phyloP scores from a whole-genome alignment of 108 stramenopile species.

The Nitzschia putrida region DNA sequence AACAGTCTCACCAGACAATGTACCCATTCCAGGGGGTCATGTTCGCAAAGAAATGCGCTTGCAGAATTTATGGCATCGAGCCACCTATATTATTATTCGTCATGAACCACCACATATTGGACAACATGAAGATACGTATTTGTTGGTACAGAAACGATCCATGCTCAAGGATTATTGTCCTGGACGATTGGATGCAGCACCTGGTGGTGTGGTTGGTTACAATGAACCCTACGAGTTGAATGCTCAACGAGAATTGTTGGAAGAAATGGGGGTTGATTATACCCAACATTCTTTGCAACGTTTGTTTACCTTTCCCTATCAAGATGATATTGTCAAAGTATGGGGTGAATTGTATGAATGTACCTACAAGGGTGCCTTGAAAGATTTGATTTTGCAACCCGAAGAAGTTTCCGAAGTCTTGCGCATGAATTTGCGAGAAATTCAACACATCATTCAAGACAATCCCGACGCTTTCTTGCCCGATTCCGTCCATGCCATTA shows the following conservation, averaged over 20 bases:
- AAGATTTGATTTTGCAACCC: conserved; percentile 44
- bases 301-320: conserved; percentile 61
- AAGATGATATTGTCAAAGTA: conserved; percentile 51
- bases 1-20: conserved; percentile 46
- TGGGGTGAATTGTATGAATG: conserved; percentile 65
- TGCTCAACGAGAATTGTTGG: conserved; percentile 53
- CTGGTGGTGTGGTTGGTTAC: conserved; percentile 65
- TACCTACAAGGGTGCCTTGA: conserved; percentile 34
- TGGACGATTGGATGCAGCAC: conserved; percentile 56
- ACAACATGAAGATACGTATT: conserved; percentile 27
- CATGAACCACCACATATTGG: conserved; percentile 23
- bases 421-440: conserved; percentile 35
- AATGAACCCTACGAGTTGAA: conserved; percentile 52
- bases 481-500: conserved; percentile 51
- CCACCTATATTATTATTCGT: conserved; percentile 53
- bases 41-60: conserved; percentile 44
- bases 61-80: conserved; percentile 63
- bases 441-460: conserved; percentile 17
- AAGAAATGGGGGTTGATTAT: conserved; percentile 64
- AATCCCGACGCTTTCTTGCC: conserved; percentile 55
- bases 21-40: conserved; percentile 34
- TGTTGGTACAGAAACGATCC: conserved; percentile 52
- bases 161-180: conserved; percentile 63
- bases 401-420: conserved; percentile 53
- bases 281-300: conserved; percentile 3